Evolutionary conservation across 2,329 filamentous ascomycete genomes (phyloP).

Genomic region (Didymella pinodella): DNA sequence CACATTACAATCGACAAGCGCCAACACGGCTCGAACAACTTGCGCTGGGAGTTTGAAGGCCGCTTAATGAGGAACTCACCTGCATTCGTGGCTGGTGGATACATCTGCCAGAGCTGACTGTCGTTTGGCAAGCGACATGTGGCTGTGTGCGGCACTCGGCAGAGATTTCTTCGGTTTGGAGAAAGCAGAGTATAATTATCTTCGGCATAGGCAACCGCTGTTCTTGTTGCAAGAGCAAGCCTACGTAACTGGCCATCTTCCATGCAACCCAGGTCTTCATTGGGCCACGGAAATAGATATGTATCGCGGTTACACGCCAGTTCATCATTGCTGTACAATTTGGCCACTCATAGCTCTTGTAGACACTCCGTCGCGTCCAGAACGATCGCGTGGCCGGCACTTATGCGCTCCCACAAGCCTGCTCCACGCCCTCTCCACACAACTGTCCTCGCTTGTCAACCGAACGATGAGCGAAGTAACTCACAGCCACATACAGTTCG

Average conservation of each 20-base stretch:
- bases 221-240: conserved; percentile 1
- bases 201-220: neutral
- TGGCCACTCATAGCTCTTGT: conserved; percentile 8
- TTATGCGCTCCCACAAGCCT: conserved; percentile 11
- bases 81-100: neutral
- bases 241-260: neutral
- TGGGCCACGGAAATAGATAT: conserved; percentile 13
- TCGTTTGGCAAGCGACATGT: conserved; percentile 8
- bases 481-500: conserved; percentile 19
- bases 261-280: neutral
- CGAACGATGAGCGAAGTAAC: conserved; percentile 9
- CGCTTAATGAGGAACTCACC: neutral
- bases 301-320: conserved; percentile 1
- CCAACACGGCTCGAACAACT: neutral
- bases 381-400: conserved; percentile 11
- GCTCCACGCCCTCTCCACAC: conserved; percentile 19
- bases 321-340: conserved; percentile 12
- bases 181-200: neutral
- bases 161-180: neutral
- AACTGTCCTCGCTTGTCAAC: conserved; percentile 15
- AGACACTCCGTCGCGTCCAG: conserved; percentile 5
- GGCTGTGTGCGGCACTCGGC: conserved; percentile 7
- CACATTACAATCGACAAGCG: neutral
- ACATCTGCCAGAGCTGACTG: neutral
- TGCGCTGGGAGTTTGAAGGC: neutral